Base-by-base conservation (phyloP, 805 yeast genomes). In the Naumovozyma baii region DNA sequence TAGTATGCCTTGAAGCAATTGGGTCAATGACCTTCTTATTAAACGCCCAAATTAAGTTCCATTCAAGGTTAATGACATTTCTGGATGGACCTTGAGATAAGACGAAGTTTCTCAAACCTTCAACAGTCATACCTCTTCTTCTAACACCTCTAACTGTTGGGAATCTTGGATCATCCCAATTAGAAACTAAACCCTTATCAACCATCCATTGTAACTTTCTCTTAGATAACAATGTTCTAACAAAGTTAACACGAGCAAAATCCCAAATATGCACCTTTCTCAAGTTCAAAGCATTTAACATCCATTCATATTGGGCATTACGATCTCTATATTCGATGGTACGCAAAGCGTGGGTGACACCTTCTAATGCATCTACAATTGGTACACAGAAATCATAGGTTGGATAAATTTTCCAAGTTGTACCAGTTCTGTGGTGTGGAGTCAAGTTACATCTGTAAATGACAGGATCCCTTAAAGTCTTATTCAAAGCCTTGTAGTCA, bases 111-210 rank as follows among this genome's bases (percentile, higher is more conserved):
- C 90, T 78, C 63, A 92, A 77, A 50, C 97, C 99, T 70, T 92
- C 96, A 47, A 92, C 94, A 31, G 96, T 79, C 99, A 92, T 92
- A 71, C 99, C 99, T 72, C 99, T 83, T 74, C 98, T 81, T 72
- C 96, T 85, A 39, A 90, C 96, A 71, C 99, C 99, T 66, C 97
- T 81, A 31, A 92, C 95, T 35, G 99, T 92, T 52, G 99, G 99
- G 86, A 92, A 92, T 65, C 99, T 77, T 54, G 99, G 98, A 65
- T 92, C 99, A 59, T 92, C 96, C 99, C 99, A 92, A 68, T 86
- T 87, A 18, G 74, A 56, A 43, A 92, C 99, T 54, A 81, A 72
- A 33, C 76, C 70, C 63, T 85, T 82, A 70, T 92, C 97, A 47
- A 92, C 98, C 66, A 92, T 87, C 98, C 98, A 92, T 70, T 94